Evolutionary conservation across 2,329 filamentous ascomycete species (phyloP), one percentile per base, ranked within the genome.

Genomic region (Pseudohalonectria lignicola): DNA sequence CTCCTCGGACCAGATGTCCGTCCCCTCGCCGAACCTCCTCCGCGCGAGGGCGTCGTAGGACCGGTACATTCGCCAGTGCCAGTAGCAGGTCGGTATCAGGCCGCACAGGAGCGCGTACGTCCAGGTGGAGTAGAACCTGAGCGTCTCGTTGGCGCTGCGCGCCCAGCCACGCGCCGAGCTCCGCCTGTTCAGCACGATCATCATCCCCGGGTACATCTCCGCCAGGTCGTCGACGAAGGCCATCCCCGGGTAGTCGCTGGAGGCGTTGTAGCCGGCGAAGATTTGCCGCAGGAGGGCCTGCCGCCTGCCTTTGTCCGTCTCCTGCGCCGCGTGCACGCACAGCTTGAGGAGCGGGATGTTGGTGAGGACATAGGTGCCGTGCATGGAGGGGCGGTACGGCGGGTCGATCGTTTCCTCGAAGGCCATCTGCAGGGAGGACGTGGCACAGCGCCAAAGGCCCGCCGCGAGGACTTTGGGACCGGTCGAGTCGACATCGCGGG

Each of bases 101-200:
- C n/a, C n/a, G n/a, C n/a, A n/a, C n/a, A n/a, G n/a, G n/a, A n/a
- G n/a, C n/a, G n/a, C n/a, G n/a, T n/a, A n/a, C 7, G 52, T 56
- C 47, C 53, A 58, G 49, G 49, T 50, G 30, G 45, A 47, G n/a
- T 43, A 50, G 39, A 54, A 50, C 43, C 55, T 59, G 36, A 76
- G 70, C 55, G 76, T 82, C 41, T 79, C 78, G 28, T 71, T 94
- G 33, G 76, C 80, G n/a, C n/a, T n/a, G n/a, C n/a, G n/a, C n/a
- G n/a, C n/a, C n/a, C n/a, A n/a, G n/a, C n/a, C n/a, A n/a, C n/a
- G n/a, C n/a, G n/a, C n/a, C n/a, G n/a, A n/a, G n/a, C n/a, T n/a
- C n/a, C n/a, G n/a, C n/a, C n/a, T n/a, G 37, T 54, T 5, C 39
- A 45, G 2, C 43, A 52, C 15, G 47, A 54, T 32, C n/a, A 39